phyloP scores from a whole-genome alignment of 2,329 filamentous ascomycete genomes.

The Fusarium kyushuense region DNA sequence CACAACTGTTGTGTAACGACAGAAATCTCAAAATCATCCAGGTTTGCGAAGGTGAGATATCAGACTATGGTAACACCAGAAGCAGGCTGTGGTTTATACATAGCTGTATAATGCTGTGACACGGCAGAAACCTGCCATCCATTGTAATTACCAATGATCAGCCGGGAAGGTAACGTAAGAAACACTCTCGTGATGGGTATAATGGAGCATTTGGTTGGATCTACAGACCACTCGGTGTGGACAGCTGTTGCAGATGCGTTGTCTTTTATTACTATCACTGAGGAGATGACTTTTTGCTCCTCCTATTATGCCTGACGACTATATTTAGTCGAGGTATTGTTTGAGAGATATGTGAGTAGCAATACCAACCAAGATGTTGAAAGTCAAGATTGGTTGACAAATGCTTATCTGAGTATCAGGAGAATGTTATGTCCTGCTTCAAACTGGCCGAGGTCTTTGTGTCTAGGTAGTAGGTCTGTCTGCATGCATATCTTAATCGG shows the following conservation, averaged over 20 bases:
- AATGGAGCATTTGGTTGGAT: conserved; percentile 22
- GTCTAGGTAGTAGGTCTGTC: conserved; percentile 3
- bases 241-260: conserved; percentile 24
- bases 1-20: conserved; percentile 11
- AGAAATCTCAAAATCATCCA: conserved; percentile 23
- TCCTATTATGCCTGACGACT: not conserved
- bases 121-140: not conserved
- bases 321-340: not conserved
- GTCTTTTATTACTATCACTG: conserved; percentile 19
- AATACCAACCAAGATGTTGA: not conserved
- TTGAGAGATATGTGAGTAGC: not conserved
- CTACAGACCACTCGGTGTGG: conserved; percentile 40
- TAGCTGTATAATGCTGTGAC: not conserved
- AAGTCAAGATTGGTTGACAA: conserved; percentile 8
- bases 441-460: conserved; percentile 19
- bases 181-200: conserved; percentile 33
- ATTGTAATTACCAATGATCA: conserved; percentile 10
- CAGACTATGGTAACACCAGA: conserved; percentile 19
- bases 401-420: not conserved
- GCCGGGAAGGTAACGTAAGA: conserved; percentile 11
- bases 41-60: conserved; percentile 22
- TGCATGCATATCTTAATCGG: conserved; percentile 39
- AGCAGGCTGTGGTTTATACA: not conserved
- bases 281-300: conserved; percentile 5
- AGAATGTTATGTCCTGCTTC: conserved; percentile 4